A percentile compares a stretch with the other conserved stretches of the same genome.
Evolutionary conservation across 371 early-diverging fungal species (phyloP).

Genomic region (Mucor indicus): DNA sequence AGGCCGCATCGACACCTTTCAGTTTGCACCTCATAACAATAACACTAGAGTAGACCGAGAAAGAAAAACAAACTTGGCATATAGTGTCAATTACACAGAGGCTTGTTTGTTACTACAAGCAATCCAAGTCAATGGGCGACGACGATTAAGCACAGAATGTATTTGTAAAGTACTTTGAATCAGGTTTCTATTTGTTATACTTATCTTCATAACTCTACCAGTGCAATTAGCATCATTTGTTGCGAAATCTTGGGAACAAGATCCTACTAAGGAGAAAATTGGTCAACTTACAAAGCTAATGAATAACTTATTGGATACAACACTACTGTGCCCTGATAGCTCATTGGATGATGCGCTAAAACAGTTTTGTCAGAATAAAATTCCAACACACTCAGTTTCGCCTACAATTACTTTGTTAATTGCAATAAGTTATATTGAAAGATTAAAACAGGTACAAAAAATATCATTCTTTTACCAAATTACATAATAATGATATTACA

Average conservation of each 20-base stretch:
- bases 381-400: conserved; percentile 22
- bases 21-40: not conserved
- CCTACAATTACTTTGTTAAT: conserved; percentile 24
- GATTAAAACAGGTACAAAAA: conserved; percentile 18
- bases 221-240: conserved; percentile 23
- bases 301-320: conserved; percentile 17
- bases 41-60: conserved; percentile 4
- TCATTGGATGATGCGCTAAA: conserved; percentile 21
- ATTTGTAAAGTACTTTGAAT: conserved; percentile 20
- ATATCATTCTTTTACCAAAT: not conserved
- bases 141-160: conserved; percentile 15
- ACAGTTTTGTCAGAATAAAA: conserved; percentile 15
- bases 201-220: not conserved
- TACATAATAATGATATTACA: not conserved
- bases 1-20: conserved; percentile 1
- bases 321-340: conserved; percentile 13
- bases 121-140: conserved; percentile 27
- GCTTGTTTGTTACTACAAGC: conserved; percentile 28
- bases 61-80: conserved; percentile 6
- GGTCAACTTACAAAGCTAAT: conserved; percentile 15
- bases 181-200: not conserved
- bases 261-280: conserved; percentile 10
- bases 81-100: conserved; percentile 16
- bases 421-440: conserved; percentile 24
- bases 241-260: conserved; percentile 19